A percentile compares a stretch with the other conserved stretches of the same genome.
Conservation (phyloP, 176 grass and related monocot species). For the Bothriochloa decipiens region DNA sequence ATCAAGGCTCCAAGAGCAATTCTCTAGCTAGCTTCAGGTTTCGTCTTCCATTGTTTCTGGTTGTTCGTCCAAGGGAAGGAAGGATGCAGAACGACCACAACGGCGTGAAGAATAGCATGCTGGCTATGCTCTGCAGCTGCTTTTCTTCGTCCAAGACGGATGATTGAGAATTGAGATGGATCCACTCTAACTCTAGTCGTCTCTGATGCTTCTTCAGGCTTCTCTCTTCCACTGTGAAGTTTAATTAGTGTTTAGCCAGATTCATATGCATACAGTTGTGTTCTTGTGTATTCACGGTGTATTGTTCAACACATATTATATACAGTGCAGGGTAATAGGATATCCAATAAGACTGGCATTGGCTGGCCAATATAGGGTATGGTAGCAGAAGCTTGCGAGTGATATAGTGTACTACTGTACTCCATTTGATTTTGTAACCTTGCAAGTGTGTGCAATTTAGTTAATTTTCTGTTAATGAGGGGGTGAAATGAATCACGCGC, state of each 20-base stretch:
- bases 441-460: too few relatives aligned
- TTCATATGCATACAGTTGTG: neutral
- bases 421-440: too few relatives aligned
- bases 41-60: neutral
- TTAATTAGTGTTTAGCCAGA: neutral
- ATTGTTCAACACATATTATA: too few relatives aligned
- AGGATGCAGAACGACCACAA: too few relatives aligned
- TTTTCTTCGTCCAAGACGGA: conserved; percentile 37
- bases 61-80: neutral
- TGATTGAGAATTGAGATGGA: conserved; percentile 10
- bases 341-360: too few relatives aligned
- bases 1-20: neutral
- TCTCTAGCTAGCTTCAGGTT: neutral
- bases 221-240: neutral
- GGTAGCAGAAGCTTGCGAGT: too few relatives aligned
- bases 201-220: neutral
- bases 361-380: too few relatives aligned
- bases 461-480: neutral
- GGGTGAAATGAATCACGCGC: neutral
- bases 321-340: too few relatives aligned
- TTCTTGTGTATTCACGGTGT: neutral
- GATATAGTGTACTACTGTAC: too few relatives aligned
- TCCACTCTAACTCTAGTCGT: neutral
- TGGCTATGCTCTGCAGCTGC: conserved; percentile 31
- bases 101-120: conserved; percentile 42